Evolutionary conservation across 2,329 filamentous ascomycete genomes (phyloP), one percentile per base, ranked within the genome.

Genomic region (Penicillium crustosum): DNA sequence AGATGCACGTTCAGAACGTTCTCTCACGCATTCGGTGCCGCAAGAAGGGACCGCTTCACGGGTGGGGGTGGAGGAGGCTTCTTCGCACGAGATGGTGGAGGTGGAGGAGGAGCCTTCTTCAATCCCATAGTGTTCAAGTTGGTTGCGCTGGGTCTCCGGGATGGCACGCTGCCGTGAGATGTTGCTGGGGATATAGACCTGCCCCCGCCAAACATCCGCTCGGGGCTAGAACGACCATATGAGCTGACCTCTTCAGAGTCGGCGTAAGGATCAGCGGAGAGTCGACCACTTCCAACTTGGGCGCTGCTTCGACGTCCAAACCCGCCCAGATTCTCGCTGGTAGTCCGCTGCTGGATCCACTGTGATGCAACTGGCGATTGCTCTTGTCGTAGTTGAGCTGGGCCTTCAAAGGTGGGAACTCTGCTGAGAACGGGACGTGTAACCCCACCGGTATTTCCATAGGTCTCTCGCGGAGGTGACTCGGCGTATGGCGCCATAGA

Each of bases 61-160:
- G 86, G 86, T 12, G 84, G 86, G 38, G 84, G 84, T 59, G 86
- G 85, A 23, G 83, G 82, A 13, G 86, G 85, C 73, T 89, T 89
- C 79, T 88, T 89, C 36, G 83, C 76, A 68, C 86, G 77, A 23
- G 82, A 82, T 9, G 84, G 83, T 27, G 84, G 84, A 25, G 86
- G 86, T 29, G 86, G 86, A 21, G 86, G 86, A 47, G 85, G 83
- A 44, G 80, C 81, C 72, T 84, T 86, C 71, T 82, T 82, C 27
- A 70, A 49, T 45, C 61, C 60, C 15, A 60, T 61, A 31, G 63
- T 64, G 64, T 70, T 70, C 64, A 77, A 55, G 8, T 75, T 76
- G 19, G 77, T 78, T 66, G 79, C 80, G 67, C 82, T 86, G 23
- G 80, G 74, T 31, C 77, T 78, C 59, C 82, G 76, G 45, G 82